These are phyloP conservation scores for Salix viminalis DNA, from an alignment of 345 rosid genomes.

Conservation along the genomic window DNA sequence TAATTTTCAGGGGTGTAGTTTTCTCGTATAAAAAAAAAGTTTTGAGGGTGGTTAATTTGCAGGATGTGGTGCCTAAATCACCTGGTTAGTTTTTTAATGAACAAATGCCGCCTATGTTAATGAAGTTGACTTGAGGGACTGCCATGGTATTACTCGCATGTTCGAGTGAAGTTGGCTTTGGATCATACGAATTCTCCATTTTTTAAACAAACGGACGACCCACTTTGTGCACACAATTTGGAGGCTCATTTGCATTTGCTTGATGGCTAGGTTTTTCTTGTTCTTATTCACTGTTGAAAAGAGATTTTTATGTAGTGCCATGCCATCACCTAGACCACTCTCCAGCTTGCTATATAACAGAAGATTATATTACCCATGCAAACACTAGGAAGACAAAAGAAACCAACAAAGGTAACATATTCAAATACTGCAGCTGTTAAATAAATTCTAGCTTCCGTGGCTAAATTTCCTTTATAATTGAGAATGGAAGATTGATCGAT, in stretches of 20 bases:
- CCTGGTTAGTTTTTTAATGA: slow-evolving; percentile 80
- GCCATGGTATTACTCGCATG: slow-evolving; percentile 84
- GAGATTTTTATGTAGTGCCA: no score
- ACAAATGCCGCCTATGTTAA: slow-evolving; percentile 31
- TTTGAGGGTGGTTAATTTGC: slow-evolving; percentile 22
- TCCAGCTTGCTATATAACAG: no score
- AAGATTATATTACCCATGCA: no score
- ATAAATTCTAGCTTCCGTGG: no score
- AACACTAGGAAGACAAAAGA: no score
- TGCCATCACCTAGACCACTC: no score
- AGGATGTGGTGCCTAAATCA: slow-evolving; percentile 48
- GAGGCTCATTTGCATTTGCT: slow-evolving; percentile 76
- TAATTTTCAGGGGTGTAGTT: no score
- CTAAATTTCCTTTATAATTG: no score
- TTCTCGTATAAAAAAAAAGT: no score
- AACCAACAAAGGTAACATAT: no score
- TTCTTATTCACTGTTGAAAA: not conserved
- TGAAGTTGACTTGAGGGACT: slow-evolving; percentile 46
- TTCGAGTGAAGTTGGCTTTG: slow-evolving; percentile 64
- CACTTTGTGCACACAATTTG: slow-evolving; percentile 57
- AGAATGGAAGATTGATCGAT: no score
- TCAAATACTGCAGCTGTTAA: no score
- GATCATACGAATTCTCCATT: slow-evolving; percentile 72
- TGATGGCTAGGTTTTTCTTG: slow-evolving; percentile 58
- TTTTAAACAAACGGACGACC: slow-evolving; percentile 47